Conservation (phyloP, 305 asterid genomes). For the Solanum hybrid region DNA sequence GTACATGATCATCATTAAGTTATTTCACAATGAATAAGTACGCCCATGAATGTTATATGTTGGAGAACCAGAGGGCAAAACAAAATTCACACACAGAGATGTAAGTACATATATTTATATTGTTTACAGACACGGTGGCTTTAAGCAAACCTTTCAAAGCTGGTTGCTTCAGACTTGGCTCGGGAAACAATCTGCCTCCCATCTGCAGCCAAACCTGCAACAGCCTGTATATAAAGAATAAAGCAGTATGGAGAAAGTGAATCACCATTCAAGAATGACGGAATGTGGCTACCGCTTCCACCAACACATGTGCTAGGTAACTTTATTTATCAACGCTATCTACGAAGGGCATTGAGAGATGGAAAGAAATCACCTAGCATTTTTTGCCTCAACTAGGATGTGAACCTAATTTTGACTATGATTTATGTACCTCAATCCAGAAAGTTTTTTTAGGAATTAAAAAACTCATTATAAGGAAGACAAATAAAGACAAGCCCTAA, state of each 20-base stretch:
- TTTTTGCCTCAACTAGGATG: neutral
- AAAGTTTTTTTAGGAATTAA: neutral
- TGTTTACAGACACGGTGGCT: neutral
- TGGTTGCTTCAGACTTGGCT: constrained; percentile 72
- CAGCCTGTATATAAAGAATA: constrained; percentile 35
- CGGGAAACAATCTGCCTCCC: constrained; percentile 76
- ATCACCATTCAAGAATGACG: neutral
- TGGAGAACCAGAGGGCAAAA: neutral
- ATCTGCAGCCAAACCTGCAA: constrained; percentile 84
- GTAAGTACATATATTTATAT: neutral
- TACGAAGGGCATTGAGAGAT: neutral
- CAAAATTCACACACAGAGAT: neutral
- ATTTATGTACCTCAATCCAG: neutral
- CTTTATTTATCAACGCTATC: neutral
- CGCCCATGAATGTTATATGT: neutral
- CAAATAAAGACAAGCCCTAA: neutral
- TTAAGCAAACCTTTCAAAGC: constrained; percentile 46
- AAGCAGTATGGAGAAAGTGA: neutral
- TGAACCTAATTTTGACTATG: neutral
- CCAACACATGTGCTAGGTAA: neutral
- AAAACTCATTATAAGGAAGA: neutral
- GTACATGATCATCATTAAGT: neutral
- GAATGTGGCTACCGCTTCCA: neutral
- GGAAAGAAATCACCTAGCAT: neutral
- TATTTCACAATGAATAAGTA: neutral